These are phyloP conservation scores for Coemansia sp. DNA, from an alignment of 192 early-diverging fungal species.

Conservation along the genomic window DNA sequence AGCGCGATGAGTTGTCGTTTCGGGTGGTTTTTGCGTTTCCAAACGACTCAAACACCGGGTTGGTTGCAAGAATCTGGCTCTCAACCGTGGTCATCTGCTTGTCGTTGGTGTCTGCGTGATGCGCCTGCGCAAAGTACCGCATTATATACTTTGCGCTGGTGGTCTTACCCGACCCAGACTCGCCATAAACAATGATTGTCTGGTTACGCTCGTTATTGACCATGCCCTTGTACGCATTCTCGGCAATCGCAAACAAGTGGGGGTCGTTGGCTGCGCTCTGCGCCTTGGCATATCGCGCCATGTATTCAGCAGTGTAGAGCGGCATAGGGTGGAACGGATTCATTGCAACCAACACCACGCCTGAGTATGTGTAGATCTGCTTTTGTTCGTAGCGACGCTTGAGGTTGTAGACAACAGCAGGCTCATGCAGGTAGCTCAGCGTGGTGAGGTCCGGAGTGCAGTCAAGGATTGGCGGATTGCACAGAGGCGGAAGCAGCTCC, in stretches of 20 bases:
- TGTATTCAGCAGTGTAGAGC: conserved; percentile 85
- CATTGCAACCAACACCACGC: conserved; percentile 96
- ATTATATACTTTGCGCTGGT: conserved; percentile 96
- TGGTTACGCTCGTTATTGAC: conserved; percentile 91
- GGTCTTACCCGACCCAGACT: conserved; percentile 97
- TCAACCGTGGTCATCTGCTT: conserved; percentile 48
- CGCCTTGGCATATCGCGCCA: conserved; percentile 86
- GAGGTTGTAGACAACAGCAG: conserved; percentile 90
- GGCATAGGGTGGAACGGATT: conserved; percentile 88
- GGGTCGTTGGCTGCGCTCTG: conserved; percentile 71
- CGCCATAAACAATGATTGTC: conserved; percentile 97
- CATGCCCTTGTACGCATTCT: conserved; percentile 96
- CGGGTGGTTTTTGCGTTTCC: conserved; percentile 78
- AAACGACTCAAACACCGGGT: conserved; percentile 85
- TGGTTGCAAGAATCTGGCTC: conserved; percentile 67
- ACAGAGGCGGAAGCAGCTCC: conserved; percentile 75
- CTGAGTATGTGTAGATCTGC: conserved; percentile 98
- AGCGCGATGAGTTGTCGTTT: conserved; percentile 85
- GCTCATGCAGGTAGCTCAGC: conserved; percentile 93
- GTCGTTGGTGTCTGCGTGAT: conserved; percentile 62
- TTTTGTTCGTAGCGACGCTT: conserved; percentile 84
- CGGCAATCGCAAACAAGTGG: conserved; percentile 99
- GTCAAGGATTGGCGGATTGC: conserved; percentile 90
- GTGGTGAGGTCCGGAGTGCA: conserved; percentile 86
- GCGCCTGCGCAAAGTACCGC: conserved; percentile 90